Evolutionary conservation across 352 stramenopile genomes (phyloP), one percentile per base, ranked within the genome.

Genomic region (Globisporangium spiculum): DNA sequence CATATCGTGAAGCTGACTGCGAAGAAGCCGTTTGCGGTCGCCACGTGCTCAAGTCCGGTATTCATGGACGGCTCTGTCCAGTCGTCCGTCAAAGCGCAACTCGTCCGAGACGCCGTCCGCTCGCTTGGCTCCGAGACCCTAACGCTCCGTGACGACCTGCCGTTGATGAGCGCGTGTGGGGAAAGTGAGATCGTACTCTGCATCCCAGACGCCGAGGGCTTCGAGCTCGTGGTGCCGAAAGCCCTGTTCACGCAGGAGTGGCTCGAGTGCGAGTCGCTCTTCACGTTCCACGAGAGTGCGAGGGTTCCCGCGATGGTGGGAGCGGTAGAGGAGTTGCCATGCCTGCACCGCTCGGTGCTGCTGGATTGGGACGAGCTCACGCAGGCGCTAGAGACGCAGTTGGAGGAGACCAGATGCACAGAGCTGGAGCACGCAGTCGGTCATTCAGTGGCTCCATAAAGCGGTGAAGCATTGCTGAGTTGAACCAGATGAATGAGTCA

Each of bases 161-260:
- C 65, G 20, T 22, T 73, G 16, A 57, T 73, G 63, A 26, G 24
- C 5, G 68, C 68, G 22, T 70, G 63, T 14, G 68, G 68, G 0
- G 36, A 73, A n/a, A 24, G 44, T 12, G 48, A 56, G 8, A 52
- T 69, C 18, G 56, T 50, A 4, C 63, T 73, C 10, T 73, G 68
- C 32, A 34, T 73, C 2, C 68, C 68, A 18, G 68, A 73, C 26
- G 68, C 68, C 5, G 68, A 73, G 20, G 48, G 36, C 9, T 65
- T 38, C 20, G 68, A 73, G 63, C 56, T 73, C 27, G 68, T 70
- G 26, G 53, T 70, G 20, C 68, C 68, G 22, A 61, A 70, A 10
- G 48, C 24, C 44, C 55, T 73, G 62, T 73, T 73, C 63, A 70
- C 68, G 1, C 34, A 73, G 7, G 63, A 73, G 18, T 73, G 68